Base-by-base conservation (phyloP, 176 grass and related monocot genomes). In the Ensete glaucum region DNA sequence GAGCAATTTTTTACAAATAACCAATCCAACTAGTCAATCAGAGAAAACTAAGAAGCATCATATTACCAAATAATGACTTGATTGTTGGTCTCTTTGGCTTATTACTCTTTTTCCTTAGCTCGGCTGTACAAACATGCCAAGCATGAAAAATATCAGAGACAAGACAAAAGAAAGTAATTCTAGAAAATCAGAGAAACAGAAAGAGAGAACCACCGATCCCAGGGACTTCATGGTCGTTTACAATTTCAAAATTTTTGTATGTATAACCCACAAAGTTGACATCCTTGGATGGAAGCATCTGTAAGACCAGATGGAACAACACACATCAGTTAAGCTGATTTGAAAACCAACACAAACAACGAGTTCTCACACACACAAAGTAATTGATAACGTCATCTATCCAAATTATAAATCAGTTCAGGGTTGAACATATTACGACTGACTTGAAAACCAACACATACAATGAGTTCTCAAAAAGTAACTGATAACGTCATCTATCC, bases 61-160 rank as follows among this genome's bases (percentile, higher is more conserved):
- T 43, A 43, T 85, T 92, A 92, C 89, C 89, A 67, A 92, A 92
- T 56, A 92, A 84, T 59, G 89, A 86, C 84, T 88, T 92, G 66
- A 92, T 86, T 52, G 85, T 88, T 71, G 86, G 89, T 51, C 89
- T 53, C 62, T 79, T 92, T 77, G 89, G 83, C 55, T 84, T 92
- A 60, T 76, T 80, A 23, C 78, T 83, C 73, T 84, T 92, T 79
- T 88, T 92, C 86, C 84, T 92, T 54, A 88, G 71, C 62, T 92
- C 83, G 66, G 85, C 89, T 92, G 78, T 24, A 62, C 8, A 52
- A 25, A 65, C 26, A 65, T 77, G 58, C 20, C 11, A 26, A 24
- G 60, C 50, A 64, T 10, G 52, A 66, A 23, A 14, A 9, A 54
- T 27, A 11, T 55, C 8, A 54, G 11, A 48, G 13, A 54, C 2